Percentiles rank a stretch among this genome's conserved stretches.
These are phyloP conservation scores for Exophiala sp. DNA, from an alignment of 2,329 filamentous ascomycete genomes.

Conservation along the genomic window DNA sequence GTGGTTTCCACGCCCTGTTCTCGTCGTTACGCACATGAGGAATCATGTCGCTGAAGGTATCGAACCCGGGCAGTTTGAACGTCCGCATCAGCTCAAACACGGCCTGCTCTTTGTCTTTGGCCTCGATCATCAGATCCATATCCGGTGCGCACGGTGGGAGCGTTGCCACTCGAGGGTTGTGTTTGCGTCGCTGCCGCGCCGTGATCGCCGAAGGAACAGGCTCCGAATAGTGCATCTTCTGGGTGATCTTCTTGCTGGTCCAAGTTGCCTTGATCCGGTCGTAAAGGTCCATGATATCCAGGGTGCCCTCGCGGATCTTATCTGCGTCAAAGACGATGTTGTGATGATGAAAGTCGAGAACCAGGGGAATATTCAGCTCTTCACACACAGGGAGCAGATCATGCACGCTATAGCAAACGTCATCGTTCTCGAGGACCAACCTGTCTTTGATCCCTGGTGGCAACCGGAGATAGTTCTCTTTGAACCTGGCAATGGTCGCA, in stretches of 20 bases:
- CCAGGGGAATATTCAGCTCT: conserved; percentile 86
- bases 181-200: conserved; percentile 71
- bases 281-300: conserved; percentile 69
- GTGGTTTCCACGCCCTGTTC: conserved; percentile 52
- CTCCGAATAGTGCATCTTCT: conserved; percentile 97
- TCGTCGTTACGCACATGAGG: conserved; percentile 74
- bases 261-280: conserved; percentile 77
- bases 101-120: conserved; percentile 95
- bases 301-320: conserved; percentile 72
- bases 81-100: conserved; percentile 90
- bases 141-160: conserved; percentile 74
- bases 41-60: conserved; percentile 68
- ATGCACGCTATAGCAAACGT: conserved; percentile 87
- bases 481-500: conserved; percentile 71
- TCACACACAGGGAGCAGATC: conserved; percentile 85
- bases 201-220: conserved; percentile 70
- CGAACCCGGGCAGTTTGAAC: conserved; percentile 74
- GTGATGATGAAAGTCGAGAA: conserved; percentile 91
- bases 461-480: conserved; percentile 63
- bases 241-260: conserved; percentile 74
- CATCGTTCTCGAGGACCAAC: conserved; percentile 88
- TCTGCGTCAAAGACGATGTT: conserved; percentile 79
- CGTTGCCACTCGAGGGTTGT: conserved; percentile 70
- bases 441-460: conserved; percentile 68
- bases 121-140: conserved; percentile 99